These are phyloP conservation scores for Pleurotus tuoliensis DNA, from an alignment of 768 basidiomycete genomes.

Conservation along the genomic window DNA sequence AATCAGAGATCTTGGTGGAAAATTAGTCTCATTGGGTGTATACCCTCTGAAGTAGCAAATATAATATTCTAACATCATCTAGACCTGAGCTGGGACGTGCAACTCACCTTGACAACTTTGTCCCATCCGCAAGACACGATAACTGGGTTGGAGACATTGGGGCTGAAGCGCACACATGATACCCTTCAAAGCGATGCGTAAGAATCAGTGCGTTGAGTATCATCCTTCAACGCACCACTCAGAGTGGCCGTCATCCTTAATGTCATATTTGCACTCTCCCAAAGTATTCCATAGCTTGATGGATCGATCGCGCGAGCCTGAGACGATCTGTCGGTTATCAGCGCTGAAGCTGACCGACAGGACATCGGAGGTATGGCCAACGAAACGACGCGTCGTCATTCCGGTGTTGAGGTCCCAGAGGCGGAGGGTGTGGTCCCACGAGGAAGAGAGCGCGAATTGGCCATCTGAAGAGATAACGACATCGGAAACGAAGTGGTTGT, in stretches of 20 bases:
- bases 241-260: slow-evolving; percentile 96
- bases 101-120: slow-evolving; percentile 96
- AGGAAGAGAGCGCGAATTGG: slow-evolving; percentile 98
- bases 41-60: slow-evolving; percentile 91
- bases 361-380: slow-evolving; percentile 97
- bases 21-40: slow-evolving; percentile 58
- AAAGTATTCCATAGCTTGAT: slow-evolving; percentile 99
- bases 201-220: slow-evolving; percentile 14
- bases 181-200: slow-evolving; percentile 60
- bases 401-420: slow-evolving; percentile 99
- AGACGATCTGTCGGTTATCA: slow-evolving; percentile 99
- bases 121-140: slow-evolving; percentile 99
- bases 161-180: slow-evolving; percentile 98
- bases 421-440: slow-evolving; percentile 99
- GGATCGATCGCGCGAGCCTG: slow-evolving; percentile 91
- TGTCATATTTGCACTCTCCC: slow-evolving; percentile 99
- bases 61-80: slow-evolving; percentile 42
- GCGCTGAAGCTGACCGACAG: slow-evolving; percentile 99
- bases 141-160: slow-evolving; percentile 94
- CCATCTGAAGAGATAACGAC: slow-evolving; percentile 99
- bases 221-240: slow-evolving; percentile 63
- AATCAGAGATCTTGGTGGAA: slow-evolving; percentile 79
- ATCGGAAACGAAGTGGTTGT: slow-evolving; percentile 99
- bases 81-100: slow-evolving; percentile 11
- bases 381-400: slow-evolving; percentile 91